phyloP scores from a whole-genome alignment of 2,329 filamentous ascomycete genomes.

The Colletotrichum orchidophilum region DNA sequence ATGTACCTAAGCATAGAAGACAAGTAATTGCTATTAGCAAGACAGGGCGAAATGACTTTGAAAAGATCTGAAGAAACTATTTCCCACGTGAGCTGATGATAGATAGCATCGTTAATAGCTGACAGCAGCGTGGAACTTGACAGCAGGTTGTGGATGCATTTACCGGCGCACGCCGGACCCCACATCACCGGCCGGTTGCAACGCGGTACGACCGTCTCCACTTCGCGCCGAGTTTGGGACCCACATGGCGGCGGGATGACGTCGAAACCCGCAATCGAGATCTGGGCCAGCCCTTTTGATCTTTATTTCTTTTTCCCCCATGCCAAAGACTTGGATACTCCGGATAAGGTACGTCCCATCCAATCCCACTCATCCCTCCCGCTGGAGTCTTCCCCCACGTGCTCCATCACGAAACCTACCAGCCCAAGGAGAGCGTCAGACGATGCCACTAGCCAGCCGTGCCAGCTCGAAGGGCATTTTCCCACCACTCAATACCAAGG shows the following conservation, averaged over 20 bases:
- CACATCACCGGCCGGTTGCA: neutral
- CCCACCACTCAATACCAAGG: neutral
- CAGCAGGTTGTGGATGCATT: too few relatives aligned
- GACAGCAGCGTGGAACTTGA: too few relatives aligned
- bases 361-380: neutral
- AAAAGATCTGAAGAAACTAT: too few relatives aligned
- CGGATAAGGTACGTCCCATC: neutral
- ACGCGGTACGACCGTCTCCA: neutral
- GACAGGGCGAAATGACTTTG: too few relatives aligned
- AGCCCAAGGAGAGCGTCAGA: neutral
- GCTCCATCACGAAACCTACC: constrained; percentile 4
- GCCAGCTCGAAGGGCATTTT: neutral
- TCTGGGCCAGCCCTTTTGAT: constrained; percentile 14
- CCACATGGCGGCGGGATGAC: constrained; percentile 21
- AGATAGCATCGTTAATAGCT: too few relatives aligned
- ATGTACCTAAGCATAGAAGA: too few relatives aligned
- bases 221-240: neutral
- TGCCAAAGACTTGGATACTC: neutral
- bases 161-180: neutral
- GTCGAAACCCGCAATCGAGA: constrained; percentile 31
- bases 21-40: too few relatives aligned
- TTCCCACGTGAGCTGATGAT: too few relatives aligned
- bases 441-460: neutral
- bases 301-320: neutral
- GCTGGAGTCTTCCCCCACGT: neutral